Percentiles rank a stretch among this genome's conserved stretches.
phyloP scores from a whole-genome alignment of 2,329 filamentous ascomycete genomes.

The Alternaria solani region DNA sequence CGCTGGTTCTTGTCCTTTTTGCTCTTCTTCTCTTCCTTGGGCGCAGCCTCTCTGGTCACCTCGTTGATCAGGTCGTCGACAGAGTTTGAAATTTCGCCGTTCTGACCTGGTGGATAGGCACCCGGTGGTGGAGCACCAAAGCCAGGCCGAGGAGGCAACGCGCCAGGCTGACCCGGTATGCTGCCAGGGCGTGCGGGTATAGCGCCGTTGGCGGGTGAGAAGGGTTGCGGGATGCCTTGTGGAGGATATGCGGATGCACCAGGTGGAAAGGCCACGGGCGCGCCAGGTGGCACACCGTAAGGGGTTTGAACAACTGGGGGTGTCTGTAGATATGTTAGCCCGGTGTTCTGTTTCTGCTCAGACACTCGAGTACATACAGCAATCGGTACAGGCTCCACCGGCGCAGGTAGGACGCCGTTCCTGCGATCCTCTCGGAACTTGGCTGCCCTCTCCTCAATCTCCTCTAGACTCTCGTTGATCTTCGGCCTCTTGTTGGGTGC shows the following conservation, averaged over 20 bases:
- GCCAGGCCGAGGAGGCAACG: slow-evolving; percentile 51
- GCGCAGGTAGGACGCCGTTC: slow-evolving; percentile 52
- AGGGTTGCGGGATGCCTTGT: slow-evolving; percentile 29
- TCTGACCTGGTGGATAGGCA: slow-evolving; percentile 23
- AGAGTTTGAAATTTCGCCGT: slow-evolving; percentile 49
- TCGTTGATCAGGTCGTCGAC: slow-evolving; percentile 62
- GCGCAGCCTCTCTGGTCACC: slow-evolving; percentile 54
- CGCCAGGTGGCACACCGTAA: slow-evolving; percentile 31
- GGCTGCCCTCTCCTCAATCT: slow-evolving; percentile 82
- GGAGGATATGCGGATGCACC: slow-evolving; percentile 29
- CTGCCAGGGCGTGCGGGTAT: slow-evolving; percentile 42
- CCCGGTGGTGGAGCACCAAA: slow-evolving; percentile 33
- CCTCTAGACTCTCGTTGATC: slow-evolving; percentile 74
- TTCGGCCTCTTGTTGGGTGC: slow-evolving; percentile 67
- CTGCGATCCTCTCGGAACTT: slow-evolving; percentile 39
- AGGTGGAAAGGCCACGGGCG: slow-evolving; percentile 34
- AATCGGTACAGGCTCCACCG: slow-evolving; percentile 46
- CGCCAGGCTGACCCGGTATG: slow-evolving; percentile 37
- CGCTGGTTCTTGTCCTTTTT: slow-evolving; percentile 68
- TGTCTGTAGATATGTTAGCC: slow-evolving; percentile 29
- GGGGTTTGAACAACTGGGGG: slow-evolving; percentile 31
- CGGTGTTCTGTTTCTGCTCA: background rate
- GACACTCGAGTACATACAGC: slow-evolving; percentile 14
- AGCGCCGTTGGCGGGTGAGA: slow-evolving; percentile 38
- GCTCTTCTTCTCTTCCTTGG: slow-evolving; percentile 61